Percentiles rank a stretch among this genome's conserved stretches.
These are phyloP conservation scores for Cercophora scortea DNA, from an alignment of 495 filamentous ascomycete genomes.

Conservation along the genomic window DNA sequence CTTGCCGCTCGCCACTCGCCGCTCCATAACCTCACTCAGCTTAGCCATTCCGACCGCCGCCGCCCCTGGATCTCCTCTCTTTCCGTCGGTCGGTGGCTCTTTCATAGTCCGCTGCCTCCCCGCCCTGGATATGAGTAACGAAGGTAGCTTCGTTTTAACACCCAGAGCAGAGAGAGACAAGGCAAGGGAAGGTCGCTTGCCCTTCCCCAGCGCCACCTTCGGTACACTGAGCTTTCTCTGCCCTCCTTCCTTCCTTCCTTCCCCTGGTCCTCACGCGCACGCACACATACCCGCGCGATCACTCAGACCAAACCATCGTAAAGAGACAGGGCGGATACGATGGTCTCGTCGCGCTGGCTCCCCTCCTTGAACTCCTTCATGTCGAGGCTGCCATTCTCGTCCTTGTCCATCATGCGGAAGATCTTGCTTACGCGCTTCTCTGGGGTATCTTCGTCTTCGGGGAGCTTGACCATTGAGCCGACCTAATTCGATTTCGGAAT, in stretches of 20 bases:
- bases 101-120: no score
- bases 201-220: background rate
- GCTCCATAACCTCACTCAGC: no score
- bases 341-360: constrained; percentile 97
- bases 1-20: no score
- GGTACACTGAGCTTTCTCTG: no score
- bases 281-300: background rate
- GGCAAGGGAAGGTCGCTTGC: background rate
- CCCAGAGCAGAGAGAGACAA: background rate
- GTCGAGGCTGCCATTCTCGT: constrained; percentile 89
- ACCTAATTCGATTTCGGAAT: constrained; percentile 47
- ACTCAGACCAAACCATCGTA: constrained; percentile 89
- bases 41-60: no score
- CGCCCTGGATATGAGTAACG: no score
- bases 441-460: constrained; percentile 96
- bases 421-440: constrained; percentile 98
- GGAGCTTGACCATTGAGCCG: constrained; percentile 97
- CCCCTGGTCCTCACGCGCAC: no score
- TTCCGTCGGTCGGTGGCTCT: no score
- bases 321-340: constrained; percentile 90
- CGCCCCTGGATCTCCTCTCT: no score
- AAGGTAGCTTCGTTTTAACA: no score
- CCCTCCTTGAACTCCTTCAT: constrained; percentile 99
- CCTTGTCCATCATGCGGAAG: constrained; percentile 99
- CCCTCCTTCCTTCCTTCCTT: no score